Percentiles rank a stretch among this genome's conserved stretches.
These are phyloP conservation scores for Pseudozyma pruni DNA, from an alignment of 1,284 basidiomycete species.

Conservation along the genomic window DNA sequence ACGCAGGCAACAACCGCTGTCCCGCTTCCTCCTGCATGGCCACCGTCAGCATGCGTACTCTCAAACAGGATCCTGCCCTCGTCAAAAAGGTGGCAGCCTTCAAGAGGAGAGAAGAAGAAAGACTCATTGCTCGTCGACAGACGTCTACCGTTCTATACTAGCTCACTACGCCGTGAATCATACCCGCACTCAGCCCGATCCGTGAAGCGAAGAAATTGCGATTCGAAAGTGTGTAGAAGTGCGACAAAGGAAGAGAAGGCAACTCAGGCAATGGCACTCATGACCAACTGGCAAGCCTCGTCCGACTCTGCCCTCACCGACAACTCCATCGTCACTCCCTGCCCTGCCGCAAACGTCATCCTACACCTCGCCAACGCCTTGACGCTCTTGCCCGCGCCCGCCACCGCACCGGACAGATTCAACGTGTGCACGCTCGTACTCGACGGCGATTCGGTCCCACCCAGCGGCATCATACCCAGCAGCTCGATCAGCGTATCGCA, in stretches of 20 bases:
- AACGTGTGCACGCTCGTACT: slow-evolving; percentile 92
- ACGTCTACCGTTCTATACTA: slow-evolving; percentile 33
- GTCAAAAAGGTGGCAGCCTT: slow-evolving; percentile 42
- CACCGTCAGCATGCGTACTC: slow-evolving; percentile 8
- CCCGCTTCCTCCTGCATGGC: slow-evolving; percentile 34
- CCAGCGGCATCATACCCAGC: slow-evolving; percentile 94
- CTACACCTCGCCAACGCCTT: slow-evolving; percentile 90
- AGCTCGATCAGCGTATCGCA: slow-evolving; percentile 93
- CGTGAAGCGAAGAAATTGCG: slow-evolving; percentile 3
- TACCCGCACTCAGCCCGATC: background rate
- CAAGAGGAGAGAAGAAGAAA: slow-evolving; percentile 43
- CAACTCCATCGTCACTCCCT: slow-evolving; percentile 95
- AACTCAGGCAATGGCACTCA: slow-evolving; percentile 79
- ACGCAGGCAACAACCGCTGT: slow-evolving; percentile 30
- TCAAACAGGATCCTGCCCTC: slow-evolving; percentile 30
- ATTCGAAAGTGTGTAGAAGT: slow-evolving; percentile 4
- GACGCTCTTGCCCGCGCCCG: slow-evolving; percentile 83
- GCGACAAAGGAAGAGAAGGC: background rate
- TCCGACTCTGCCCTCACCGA: slow-evolving; percentile 91
- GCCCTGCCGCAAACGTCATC: slow-evolving; percentile 90
- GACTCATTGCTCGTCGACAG: slow-evolving; percentile 27
- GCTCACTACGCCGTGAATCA: background rate
- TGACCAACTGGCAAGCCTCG: slow-evolving; percentile 83
- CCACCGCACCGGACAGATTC: slow-evolving; percentile 86
- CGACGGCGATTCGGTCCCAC: slow-evolving; percentile 70